Base-by-base conservation (phyloP, 176 grass and related monocot genomes). In the Alloteropsis semialata region DNA sequence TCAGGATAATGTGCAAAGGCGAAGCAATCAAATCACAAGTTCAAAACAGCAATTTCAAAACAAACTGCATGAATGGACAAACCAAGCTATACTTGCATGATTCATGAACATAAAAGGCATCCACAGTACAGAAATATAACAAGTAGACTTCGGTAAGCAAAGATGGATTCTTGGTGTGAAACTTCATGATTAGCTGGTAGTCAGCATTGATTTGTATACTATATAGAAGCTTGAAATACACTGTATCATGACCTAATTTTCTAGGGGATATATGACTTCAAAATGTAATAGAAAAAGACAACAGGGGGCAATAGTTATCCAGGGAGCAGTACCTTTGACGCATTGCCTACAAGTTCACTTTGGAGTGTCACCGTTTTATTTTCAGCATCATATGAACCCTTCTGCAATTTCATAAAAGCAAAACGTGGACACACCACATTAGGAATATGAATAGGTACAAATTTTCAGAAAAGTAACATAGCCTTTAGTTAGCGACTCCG, bases 331-430 rank as follows among this genome's bases (percentile, higher is more conserved):
- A 97, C 95, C 95, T 97, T 97, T 46, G 90, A 89, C 44, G 90
- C 92, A 72, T 97, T 94, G 8, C 95, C 95, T 36, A 97, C 82
- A 25, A 89, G 88, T 82, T 97, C 88, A 14, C 95, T 97, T 81
- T 89, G 77, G 39, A 97, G 88, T 81, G 86, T 78, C 69, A 93
- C 80, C 36, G 65, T 89, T 84, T 82, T 92, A 45, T 86, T 80
- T 78, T 94, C 88, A 25, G 86, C 82, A 32, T 97, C 92, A 78
- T 79, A 97, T 24, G 70, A 91, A 72, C 95, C 95, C 44, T 82
- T 97, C 92, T 97, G 90, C 80, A 84, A 65, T 81, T 90, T 84
- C 53, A 11, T 67, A 66, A 30, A 58, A 72, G 17, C 74, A 75
- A 36, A 75, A 56, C 5, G 2, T 46, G 29, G 16, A 11, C 12